These are phyloP conservation scores for Elsinoe arachidis DNA, from an alignment of 2,329 filamentous ascomycete species.

Conservation along the genomic window DNA sequence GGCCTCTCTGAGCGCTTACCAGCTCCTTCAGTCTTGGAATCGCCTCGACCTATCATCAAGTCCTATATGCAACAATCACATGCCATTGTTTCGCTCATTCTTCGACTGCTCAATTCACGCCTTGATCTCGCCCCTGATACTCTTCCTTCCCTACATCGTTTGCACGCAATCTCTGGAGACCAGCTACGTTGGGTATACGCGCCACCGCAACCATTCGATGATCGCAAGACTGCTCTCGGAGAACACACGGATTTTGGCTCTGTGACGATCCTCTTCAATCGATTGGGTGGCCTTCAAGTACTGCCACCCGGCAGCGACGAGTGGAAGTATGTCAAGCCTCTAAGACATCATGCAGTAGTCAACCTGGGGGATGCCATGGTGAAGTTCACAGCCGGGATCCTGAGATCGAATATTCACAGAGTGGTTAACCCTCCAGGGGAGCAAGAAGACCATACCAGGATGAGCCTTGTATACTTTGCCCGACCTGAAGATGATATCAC, in stretches of 20 bases:
- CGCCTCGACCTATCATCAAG: constrained; percentile 30
- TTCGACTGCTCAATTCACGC: constrained; percentile 37
- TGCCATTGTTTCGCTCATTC: constrained; percentile 36
- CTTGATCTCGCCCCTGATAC: constrained; percentile 36
- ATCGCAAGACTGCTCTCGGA: constrained; percentile 37
- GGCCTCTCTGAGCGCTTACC: constrained; percentile 33
- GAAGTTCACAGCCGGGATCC: constrained; percentile 34
- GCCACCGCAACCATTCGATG: constrained; percentile 37
- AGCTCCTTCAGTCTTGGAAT: constrained; percentile 34
- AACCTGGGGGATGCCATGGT: constrained; percentile 43
- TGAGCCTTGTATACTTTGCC: constrained; percentile 18
- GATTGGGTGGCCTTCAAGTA: constrained; percentile 48
- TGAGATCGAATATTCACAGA: constrained; percentile 27
- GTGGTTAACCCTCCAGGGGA: constrained; percentile 17
- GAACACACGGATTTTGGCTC: constrained; percentile 51
- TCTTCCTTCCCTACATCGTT: constrained; percentile 39
- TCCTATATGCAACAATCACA: constrained; percentile 41
- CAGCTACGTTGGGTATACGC: constrained; percentile 47
- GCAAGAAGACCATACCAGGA: constrained; percentile 18
- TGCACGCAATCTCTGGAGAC: constrained; percentile 38
- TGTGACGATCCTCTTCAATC: constrained; percentile 49
- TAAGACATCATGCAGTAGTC: constrained; percentile 40
- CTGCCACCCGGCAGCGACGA: constrained; percentile 32
- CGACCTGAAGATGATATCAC: constrained; percentile 17
- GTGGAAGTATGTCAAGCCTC: constrained; percentile 47